These are phyloP conservation scores for Fusarium coffeatum DNA, from an alignment of 2,329 filamentous ascomycete species.

Conservation along the genomic window DNA sequence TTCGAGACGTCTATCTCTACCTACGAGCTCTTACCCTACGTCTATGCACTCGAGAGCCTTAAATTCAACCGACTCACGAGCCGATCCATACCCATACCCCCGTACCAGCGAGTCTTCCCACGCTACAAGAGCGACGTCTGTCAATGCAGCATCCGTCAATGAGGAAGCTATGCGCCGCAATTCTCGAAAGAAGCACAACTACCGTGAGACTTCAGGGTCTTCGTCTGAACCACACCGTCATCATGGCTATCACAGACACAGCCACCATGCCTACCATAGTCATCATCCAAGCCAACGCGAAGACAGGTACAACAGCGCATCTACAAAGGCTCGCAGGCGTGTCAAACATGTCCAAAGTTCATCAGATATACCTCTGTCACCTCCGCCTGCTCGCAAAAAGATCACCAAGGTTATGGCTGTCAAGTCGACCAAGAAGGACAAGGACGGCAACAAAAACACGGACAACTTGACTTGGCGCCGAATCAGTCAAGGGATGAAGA, in stretches of 20 bases:
- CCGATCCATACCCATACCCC: background rate
- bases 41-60: constrained; percentile 1
- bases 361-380: background rate
- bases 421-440: constrained; percentile 17
- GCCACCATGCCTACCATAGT: constrained; percentile 9
- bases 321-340: background rate
- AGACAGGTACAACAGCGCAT: background rate
- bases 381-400: background rate
- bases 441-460: background rate
- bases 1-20: background rate
- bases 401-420: constrained; percentile 15
- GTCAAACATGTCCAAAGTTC: background rate
- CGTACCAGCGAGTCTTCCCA: constrained; percentile 29
- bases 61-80: constrained; percentile 15
- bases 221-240: constrained; percentile 10
- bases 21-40: background rate
- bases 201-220: background rate
- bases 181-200: background rate
- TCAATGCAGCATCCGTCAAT: constrained; percentile 8
- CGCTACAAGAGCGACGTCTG: constrained; percentile 16
- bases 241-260: constrained; percentile 1
- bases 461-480: constrained; percentile 13
- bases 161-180: constrained; percentile 13
- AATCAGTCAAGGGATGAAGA: constrained; percentile 13
- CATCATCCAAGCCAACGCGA: background rate